Base-by-base conservation (phyloP, 2,329 filamentous ascomycete species). In the Metarhizium sp. region DNA sequence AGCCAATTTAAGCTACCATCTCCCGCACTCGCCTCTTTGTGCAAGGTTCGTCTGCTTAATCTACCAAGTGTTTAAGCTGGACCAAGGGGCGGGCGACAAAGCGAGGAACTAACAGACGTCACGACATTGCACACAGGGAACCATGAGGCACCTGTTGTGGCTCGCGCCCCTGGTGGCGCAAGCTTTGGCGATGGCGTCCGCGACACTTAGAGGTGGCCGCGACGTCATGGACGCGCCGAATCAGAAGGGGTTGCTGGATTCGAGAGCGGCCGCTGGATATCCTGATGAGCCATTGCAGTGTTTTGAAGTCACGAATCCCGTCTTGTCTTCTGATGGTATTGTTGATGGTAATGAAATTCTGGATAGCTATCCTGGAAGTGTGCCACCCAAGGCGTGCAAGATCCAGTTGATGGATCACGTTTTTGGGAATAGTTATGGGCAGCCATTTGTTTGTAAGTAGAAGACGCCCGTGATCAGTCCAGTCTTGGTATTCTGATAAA, bases 361-460 rank as follows among this genome's bases (percentile, higher is more conserved):
- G 29, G 52, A 49, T 20, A 13, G 43, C 18, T 30, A 43, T 2
- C 49, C 54, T 13, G 7, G 18, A 14, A 11, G 36, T 7, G 13
- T 25, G 20, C 34, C 25, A 6, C 20, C 16, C 8, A 14, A 57
- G 16, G 65, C 70, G 51, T 84, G 79, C 64, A 71, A 78, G 47
- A 66, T 82, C 43, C 69, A 79, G n/a, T 69, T 92, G 55, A 88
- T 91, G 81, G 73, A 84, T 3, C 78, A 90, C 69, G 77, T 79
- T 0, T 92, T 92, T 73, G 86, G 75, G 11, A 80, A 73, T 59
- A 91, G 86, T 59, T 92, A 91, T 66, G 85, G 84, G n/a, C 67
- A 77, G 38, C 88, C 88, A 1, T 92, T 84, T 66, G 76, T 91
- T 61, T 86, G 86, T 83, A 72, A 71, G 78, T 70, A 25, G 25